Evolutionary conservation across 345 rosid genomes (phyloP).

Genomic region (Syzygium aromaticum): DNA sequence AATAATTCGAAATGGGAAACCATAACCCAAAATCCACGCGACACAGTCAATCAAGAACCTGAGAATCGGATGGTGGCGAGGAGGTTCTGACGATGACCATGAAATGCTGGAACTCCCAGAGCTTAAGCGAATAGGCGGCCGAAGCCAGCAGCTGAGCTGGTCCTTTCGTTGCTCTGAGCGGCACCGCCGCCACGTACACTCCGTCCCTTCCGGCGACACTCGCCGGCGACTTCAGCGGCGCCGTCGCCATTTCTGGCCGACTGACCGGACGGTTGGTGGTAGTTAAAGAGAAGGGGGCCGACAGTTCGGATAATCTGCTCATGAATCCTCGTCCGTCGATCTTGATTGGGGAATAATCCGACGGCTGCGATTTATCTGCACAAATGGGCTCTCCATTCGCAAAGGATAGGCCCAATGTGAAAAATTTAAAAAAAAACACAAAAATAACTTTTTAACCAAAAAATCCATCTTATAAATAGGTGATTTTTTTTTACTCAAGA

Average conservation of each 20-base stretch:
- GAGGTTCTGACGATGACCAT: slow-evolving; percentile 47
- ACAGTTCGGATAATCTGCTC: not conserved
- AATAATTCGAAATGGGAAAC: not conserved
- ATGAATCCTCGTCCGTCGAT: not conserved
- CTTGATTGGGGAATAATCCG: not conserved
- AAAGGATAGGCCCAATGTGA: not conserved
- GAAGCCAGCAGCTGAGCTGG: slow-evolving; percentile 50
- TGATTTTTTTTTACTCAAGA: not conserved
- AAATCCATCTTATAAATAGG: not conserved
- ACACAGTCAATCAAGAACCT: slow-evolving; percentile 14
- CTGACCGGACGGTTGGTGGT: not conserved
- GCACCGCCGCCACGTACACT: slow-evolving; percentile 52
- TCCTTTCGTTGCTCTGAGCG: slow-evolving; percentile 49
- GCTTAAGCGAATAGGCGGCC: slow-evolving; percentile 45
- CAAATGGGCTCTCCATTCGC: not conserved
- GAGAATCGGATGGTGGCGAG: slow-evolving; percentile 18
- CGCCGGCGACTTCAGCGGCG: slow-evolving; percentile 4
- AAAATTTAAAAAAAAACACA: not conserved
- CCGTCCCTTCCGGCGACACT: slow-evolving; percentile 23
- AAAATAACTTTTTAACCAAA: not conserved
- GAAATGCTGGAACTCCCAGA: slow-evolving; percentile 51
- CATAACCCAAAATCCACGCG: too few species aligned
- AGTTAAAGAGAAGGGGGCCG: not conserved
- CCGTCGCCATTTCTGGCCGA: slow-evolving; percentile 11
- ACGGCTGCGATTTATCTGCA: not conserved